phyloP scores from a whole-genome alignment of 2,329 filamentous ascomycete genomes.

The Fusarium sp. region DNA sequence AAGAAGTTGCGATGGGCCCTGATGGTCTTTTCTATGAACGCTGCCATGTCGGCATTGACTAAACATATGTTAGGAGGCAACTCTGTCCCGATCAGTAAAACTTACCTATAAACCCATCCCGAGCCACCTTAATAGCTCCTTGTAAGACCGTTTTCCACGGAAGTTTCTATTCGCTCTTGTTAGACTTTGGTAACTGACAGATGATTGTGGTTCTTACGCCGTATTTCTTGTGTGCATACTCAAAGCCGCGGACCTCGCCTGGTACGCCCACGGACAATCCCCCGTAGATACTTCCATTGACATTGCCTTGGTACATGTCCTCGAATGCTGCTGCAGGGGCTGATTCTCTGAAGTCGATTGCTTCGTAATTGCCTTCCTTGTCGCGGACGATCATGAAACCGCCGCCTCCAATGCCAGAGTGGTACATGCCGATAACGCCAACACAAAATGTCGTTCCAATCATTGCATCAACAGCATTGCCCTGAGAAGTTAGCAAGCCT shows the following conservation, averaged over 20 bases:
- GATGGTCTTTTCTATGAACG: conserved; percentile 73
- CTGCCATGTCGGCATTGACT: conserved; percentile 79
- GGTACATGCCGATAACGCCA: conserved; percentile 81
- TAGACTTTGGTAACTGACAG: background rate
- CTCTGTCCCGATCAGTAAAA: background rate
- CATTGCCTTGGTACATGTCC: conserved; percentile 86
- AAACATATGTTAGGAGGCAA: conserved; percentile 34
- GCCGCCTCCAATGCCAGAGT: conserved; percentile 87
- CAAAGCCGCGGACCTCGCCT: conserved; percentile 81
- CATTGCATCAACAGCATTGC: conserved; percentile 82
- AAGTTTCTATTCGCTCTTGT: conserved; percentile 56
- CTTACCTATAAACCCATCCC: conserved; percentile 73
- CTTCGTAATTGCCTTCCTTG: conserved; percentile 81
- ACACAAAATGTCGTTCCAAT: conserved; percentile 81
- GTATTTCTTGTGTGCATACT: conserved; percentile 80
- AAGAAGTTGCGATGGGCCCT: conserved; percentile 69
- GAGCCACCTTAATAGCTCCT: conserved; percentile 80
- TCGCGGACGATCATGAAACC: conserved; percentile 88
- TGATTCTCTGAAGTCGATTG: conserved; percentile 89
- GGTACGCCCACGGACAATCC: conserved; percentile 80
- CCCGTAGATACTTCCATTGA: conserved; percentile 74
- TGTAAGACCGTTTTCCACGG: conserved; percentile 79
- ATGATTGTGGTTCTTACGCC: conserved; percentile 60
- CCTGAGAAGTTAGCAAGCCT: conserved; percentile 54
- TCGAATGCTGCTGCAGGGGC: conserved; percentile 84